Evolutionary conservation across 1,139 yeast species (phyloP).

Genomic region (Candida tropicalis): DNA sequence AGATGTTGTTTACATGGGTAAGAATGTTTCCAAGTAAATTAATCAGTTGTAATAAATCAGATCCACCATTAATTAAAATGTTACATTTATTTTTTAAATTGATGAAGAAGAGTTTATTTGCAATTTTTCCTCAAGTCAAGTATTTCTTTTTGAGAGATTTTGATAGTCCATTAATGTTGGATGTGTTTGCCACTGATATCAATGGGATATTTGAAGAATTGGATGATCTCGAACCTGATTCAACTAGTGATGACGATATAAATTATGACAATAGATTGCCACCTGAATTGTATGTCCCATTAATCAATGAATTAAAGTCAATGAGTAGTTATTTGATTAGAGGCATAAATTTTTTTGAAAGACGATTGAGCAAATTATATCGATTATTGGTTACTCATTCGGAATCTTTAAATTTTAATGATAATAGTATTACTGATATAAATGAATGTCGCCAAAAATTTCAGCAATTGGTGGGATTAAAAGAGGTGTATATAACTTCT

Average conservation of each 20-base stretch:
- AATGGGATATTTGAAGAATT: conserved; percentile 32
- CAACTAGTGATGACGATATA: neutral
- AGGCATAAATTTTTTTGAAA: conserved; percentile 31
- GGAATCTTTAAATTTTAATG: conserved; percentile 32
- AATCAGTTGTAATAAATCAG: conserved; percentile 22
- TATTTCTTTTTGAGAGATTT: conserved; percentile 46
- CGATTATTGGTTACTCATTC: conserved; percentile 31
- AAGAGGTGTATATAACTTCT: conserved; percentile 30
- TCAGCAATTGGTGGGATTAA: conserved; percentile 26
- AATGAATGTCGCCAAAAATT: conserved; percentile 29
- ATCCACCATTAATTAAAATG: conserved; percentile 36
- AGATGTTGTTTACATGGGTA: conserved; percentile 44
- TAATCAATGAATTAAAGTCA: conserved; percentile 24
- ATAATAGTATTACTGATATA: conserved; percentile 31
- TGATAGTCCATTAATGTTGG: conserved; percentile 46
- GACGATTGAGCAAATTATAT: conserved; percentile 29
- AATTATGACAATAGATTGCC: conserved; percentile 15
- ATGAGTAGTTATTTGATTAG: conserved; percentile 38
- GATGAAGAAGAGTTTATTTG: conserved; percentile 38
- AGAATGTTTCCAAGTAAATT: conserved; percentile 37
- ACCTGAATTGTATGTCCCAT: conserved; percentile 21
- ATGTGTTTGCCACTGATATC: conserved; percentile 31
- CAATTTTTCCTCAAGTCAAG: conserved; percentile 45
- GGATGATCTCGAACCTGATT: conserved; percentile 19
- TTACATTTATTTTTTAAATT: conserved; percentile 38